These are phyloP conservation scores for Hemisphaericaspora xylanilytica DNA, from an alignment of 1,139 yeast genomes.

Conservation along the genomic window DNA sequence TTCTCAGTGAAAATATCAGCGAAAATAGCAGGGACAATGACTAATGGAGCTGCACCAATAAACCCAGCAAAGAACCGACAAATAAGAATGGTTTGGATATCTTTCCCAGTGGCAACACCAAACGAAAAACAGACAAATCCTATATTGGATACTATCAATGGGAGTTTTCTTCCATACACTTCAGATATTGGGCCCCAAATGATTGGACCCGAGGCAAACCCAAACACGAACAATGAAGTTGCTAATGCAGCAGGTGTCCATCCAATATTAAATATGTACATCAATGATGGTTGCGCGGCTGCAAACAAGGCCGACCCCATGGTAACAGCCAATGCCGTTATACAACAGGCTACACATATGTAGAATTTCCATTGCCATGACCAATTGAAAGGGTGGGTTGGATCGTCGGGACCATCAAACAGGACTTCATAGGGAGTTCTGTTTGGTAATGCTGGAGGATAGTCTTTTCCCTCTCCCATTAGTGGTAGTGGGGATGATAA, in stretches of 20 bases:
- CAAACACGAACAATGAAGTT: constrained; percentile 42
- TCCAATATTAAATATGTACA: constrained; percentile 30
- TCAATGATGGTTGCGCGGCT: constrained; percentile 23
- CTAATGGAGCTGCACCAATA: constrained; percentile 40
- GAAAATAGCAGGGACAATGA: constrained; percentile 41
- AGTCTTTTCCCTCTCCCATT: constrained; percentile 39
- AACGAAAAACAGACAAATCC: constrained; percentile 35
- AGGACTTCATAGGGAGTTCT: constrained; percentile 32
- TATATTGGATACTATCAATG: constrained; percentile 27
- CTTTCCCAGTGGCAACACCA: constrained; percentile 38
- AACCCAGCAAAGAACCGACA: constrained; percentile 43
- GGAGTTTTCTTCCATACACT: constrained; percentile 35
- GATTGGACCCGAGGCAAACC: constrained; percentile 44
- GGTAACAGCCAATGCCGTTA: constrained; percentile 40
- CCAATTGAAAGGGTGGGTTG: constrained; percentile 50
- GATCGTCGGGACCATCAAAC: constrained; percentile 52
- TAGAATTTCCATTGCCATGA: constrained; percentile 27
- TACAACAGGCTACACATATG: constrained; percentile 26
- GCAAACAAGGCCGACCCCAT: constrained; percentile 46
- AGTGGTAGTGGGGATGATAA: constrained; percentile 30
- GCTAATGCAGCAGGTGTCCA: constrained; percentile 34
- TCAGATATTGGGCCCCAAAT: constrained; percentile 44
- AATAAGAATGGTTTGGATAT: constrained; percentile 38
- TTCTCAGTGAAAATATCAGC: constrained; percentile 35
- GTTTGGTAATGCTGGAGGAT: constrained; percentile 33